phyloP scores from a whole-genome alignment of 2,329 filamentous ascomycete species.

The Fusarium sp. region DNA sequence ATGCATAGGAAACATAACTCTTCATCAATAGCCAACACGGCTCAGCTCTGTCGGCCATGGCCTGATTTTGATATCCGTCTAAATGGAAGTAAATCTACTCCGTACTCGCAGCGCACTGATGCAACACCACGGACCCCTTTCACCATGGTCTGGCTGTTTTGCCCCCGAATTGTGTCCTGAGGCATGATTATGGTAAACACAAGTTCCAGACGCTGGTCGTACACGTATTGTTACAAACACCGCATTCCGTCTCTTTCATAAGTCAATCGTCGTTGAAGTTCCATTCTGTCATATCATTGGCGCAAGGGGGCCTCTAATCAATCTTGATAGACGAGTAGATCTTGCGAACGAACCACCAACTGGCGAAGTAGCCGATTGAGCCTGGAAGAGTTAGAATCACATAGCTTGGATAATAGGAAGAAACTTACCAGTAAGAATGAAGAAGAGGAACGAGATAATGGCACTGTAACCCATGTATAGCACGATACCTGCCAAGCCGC shows the following conservation, averaged over 20 bases:
- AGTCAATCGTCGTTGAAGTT: constrained; percentile 30
- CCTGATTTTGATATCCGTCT: constrained; percentile 36
- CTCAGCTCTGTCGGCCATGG: constrained; percentile 22
- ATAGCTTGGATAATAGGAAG: background rate
- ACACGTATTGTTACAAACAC: constrained; percentile 52
- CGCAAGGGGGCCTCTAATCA: constrained; percentile 68
- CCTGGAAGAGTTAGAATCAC: constrained; percentile 65
- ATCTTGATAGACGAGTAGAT: constrained; percentile 99
- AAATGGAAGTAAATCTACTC: constrained; percentile 38
- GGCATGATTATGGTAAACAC: constrained; percentile 18
- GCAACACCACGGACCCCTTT: constrained; percentile 7
- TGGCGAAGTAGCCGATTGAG: constrained; percentile 94
- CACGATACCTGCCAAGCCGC: constrained; percentile 86
- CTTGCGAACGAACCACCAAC: constrained; percentile 92
- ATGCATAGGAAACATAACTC: constrained; percentile 25
- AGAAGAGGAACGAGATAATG: constrained; percentile 90
- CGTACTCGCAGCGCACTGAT: constrained; percentile 32
- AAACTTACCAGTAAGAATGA: constrained; percentile 88
- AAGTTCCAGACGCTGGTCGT: constrained; percentile 48
- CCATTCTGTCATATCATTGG: constrained; percentile 17
- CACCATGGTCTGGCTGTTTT: constrained; percentile 14
- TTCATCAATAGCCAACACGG: constrained; percentile 34
- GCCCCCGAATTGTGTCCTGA: constrained; percentile 1
- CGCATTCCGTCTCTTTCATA: constrained; percentile 40
- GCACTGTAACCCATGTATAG: constrained; percentile 94